Evolutionary conservation across 139 green algal genomes (phyloP).

Genomic region (Ettlia oleoabundans): DNA sequence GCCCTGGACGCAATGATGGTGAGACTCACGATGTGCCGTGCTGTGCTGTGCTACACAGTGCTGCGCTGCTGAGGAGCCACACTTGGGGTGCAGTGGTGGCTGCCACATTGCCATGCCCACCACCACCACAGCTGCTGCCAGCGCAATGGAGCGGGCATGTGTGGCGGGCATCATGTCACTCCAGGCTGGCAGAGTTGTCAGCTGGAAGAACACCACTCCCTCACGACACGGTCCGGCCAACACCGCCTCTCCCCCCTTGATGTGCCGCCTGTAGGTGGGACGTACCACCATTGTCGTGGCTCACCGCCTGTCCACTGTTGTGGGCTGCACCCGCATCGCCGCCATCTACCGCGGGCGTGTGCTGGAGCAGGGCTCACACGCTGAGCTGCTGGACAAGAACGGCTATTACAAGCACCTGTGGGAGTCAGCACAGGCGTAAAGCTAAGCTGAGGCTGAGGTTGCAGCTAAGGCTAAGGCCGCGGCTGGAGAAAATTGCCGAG

Average conservation of each 20-base stretch:
- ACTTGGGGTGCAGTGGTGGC: too few species aligned
- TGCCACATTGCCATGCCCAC: too few species aligned
- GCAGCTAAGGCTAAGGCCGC: too few species aligned
- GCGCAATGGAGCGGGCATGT: background rate
- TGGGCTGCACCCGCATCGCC: slow-evolving; percentile 59
- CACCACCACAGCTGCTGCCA: background rate
- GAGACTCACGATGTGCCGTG: background rate
- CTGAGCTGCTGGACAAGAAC: slow-evolving; percentile 44
- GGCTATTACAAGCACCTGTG: slow-evolving; percentile 31
- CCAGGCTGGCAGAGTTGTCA: too few species aligned
- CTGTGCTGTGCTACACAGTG: background rate
- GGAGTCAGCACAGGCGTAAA: background rate
- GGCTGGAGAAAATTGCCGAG: too few species aligned
- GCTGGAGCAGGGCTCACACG: slow-evolving; percentile 57
- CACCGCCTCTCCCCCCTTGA: background rate
- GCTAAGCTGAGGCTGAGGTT: too few species aligned
- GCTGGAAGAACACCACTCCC: too few species aligned
- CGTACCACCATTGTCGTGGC: slow-evolving; percentile 67
- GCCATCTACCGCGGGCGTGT: slow-evolving; percentile 45
- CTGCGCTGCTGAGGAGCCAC: too few species aligned
- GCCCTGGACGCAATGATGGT: slow-evolving; percentile 52
- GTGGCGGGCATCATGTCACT: too few species aligned
- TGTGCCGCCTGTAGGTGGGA: slow-evolving; percentile 22
- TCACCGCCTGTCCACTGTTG: slow-evolving; percentile 76
- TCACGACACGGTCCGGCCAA: too few species aligned